Conservation (phyloP, 768 basidiomycete species). For the Sarcomyxa edulis region DNA sequence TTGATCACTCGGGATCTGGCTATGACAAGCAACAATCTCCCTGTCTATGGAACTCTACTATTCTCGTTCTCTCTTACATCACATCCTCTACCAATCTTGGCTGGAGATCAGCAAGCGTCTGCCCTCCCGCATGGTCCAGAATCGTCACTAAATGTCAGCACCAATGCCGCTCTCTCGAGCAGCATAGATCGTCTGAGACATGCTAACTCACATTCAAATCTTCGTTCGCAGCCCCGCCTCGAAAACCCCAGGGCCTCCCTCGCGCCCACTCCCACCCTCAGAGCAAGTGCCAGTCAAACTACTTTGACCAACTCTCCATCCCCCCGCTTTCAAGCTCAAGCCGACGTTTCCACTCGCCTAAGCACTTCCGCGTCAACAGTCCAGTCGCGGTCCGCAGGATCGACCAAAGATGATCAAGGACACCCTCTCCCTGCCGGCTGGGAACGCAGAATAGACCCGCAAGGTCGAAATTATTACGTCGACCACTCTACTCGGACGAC, state of each 20-base stretch:
- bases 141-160: slow-evolving; percentile 1
- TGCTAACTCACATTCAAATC: not conserved
- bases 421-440: slow-evolving; percentile 71
- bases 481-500: slow-evolving; percentile 82
- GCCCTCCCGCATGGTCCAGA: slow-evolving; percentile 3
- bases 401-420: slow-evolving; percentile 50
- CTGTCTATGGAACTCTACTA: slow-evolving; percentile 80
- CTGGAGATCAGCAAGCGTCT: slow-evolving; percentile 15
- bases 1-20: slow-evolving; percentile 72
- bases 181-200: slow-evolving; percentile 3
- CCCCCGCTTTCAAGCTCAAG: slow-evolving; percentile 20
- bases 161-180: slow-evolving; percentile 9
- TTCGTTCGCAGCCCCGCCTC: not conserved
- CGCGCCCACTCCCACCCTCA: slow-evolving; percentile 9
- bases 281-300: not conserved
- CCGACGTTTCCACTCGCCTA: slow-evolving; percentile 16
- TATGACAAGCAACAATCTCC: slow-evolving; percentile 67
- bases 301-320: slow-evolving; percentile 11
- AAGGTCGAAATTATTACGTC: slow-evolving; percentile 77
- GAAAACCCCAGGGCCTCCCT: slow-evolving; percentile 10
- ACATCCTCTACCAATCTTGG: slow-evolving; percentile 20
- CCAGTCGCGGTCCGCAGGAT: slow-evolving; percentile 5
- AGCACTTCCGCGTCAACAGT: slow-evolving; percentile 9
- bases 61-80: slow-evolving; percentile 49
- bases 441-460: slow-evolving; percentile 75